These are phyloP conservation scores for Serendipita sp. DNA, from an alignment of 768 basidiomycete genomes.

Conservation along the genomic window DNA sequence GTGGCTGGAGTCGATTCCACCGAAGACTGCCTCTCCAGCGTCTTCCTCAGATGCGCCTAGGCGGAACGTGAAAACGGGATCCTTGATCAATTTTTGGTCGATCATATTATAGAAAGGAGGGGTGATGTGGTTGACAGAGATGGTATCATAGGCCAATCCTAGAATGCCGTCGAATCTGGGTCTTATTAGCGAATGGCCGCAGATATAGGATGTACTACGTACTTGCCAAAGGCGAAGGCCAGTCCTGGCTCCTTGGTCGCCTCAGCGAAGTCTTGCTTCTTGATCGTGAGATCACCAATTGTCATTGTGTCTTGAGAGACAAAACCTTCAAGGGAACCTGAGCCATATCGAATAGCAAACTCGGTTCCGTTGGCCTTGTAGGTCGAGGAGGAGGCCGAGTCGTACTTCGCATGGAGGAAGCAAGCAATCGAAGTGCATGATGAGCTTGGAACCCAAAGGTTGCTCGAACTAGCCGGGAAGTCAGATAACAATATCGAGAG, in stretches of 20 bases:
- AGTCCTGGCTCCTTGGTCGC: conserved; percentile 92
- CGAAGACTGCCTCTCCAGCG: conserved; percentile 81
- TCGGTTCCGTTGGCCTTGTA: conserved; percentile 79
- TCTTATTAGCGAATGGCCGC: neutral
- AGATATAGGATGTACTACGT: conserved; percentile 18
- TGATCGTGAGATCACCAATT: conserved; percentile 71
- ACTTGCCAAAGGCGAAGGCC: conserved; percentile 93
- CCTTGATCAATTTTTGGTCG: conserved; percentile 59
- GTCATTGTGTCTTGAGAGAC: conserved; percentile 66
- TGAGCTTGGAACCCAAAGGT: conserved; percentile 82
- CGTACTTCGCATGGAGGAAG: conserved; percentile 89
- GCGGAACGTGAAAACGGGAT: conserved; percentile 88
- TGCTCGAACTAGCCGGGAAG: conserved; percentile 46
- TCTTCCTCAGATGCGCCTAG: conserved; percentile 73
- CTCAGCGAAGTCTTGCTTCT: conserved; percentile 78
- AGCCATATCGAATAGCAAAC: conserved; percentile 87
- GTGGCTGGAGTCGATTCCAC: conserved; percentile 63
- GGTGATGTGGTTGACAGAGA: conserved; percentile 79
- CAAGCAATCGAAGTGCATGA: conserved; percentile 78
- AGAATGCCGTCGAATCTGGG: conserved; percentile 85
- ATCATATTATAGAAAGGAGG: conserved; percentile 96
- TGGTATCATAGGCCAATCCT: conserved; percentile 88
- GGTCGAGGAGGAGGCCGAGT: conserved; percentile 57
- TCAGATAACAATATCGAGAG: neutral
- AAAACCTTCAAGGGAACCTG: conserved; percentile 92